Conservation (phyloP, 140 eudicot genomes). For the Anethum foeniculum region DNA sequence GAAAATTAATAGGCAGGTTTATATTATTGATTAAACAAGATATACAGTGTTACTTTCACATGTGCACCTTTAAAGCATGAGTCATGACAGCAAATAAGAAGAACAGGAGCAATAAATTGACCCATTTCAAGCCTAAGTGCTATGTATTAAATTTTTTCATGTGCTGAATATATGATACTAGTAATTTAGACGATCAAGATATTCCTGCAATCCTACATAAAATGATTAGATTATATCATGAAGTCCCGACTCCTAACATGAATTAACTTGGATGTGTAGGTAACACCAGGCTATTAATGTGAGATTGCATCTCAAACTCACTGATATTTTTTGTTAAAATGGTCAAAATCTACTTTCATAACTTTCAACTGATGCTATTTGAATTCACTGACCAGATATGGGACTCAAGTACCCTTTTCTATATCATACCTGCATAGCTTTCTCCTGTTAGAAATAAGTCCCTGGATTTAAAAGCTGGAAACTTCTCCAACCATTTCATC, state of each 20-base stretch:
- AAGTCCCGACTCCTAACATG: neutral
- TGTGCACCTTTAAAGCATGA: neutral
- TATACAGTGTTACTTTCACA: neutral
- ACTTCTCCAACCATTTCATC: constrained; percentile 74
- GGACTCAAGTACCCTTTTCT: neutral
- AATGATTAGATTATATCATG: too few relatives aligned
- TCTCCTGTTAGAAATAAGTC: constrained; percentile 82
- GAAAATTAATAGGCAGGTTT: neutral
- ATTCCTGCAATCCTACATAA: too few relatives aligned
- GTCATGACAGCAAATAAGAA: neutral
- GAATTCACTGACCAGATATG: neutral
- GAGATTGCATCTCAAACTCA: neutral
- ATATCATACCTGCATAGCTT: constrained; percentile 78
- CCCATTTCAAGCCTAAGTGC: neutral
- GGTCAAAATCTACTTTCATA: neutral
- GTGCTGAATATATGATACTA: neutral
- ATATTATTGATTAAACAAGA: neutral
- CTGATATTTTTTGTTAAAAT: neutral
- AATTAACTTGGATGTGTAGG: neutral
- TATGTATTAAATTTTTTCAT: neutral
- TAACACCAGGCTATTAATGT: neutral
- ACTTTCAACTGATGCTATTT: neutral
- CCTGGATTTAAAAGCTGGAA: constrained; percentile 57
- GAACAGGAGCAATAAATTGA: neutral
- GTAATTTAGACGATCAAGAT: neutral